A percentile compares a stretch with the other conserved stretches of the same genome.
Evolutionary conservation across 805 yeast genomes (phyloP).

Genomic region (Starmerella sp.): DNA sequence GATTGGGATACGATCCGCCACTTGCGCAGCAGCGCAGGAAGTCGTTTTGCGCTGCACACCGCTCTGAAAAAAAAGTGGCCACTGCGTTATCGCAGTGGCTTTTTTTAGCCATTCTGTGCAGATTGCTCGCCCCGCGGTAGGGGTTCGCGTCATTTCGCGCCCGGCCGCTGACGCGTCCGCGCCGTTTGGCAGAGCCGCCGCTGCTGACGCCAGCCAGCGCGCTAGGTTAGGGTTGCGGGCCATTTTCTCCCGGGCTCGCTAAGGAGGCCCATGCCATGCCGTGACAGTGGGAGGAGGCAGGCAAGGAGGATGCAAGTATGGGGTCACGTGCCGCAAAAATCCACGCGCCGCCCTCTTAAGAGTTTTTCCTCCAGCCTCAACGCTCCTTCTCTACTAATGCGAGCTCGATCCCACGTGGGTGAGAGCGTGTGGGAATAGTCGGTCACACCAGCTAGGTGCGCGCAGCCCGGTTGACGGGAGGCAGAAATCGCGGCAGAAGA

Average conservation of each 20-base stretch:
- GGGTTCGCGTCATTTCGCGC: neutral
- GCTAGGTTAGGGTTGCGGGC: neutral
- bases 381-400: neutral
- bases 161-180: neutral
- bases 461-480: neutral
- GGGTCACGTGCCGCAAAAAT: neutral
- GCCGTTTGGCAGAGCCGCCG: neutral
- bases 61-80: neutral
- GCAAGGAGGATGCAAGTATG: neutral
- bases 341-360: neutral
- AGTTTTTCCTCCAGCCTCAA: neutral
- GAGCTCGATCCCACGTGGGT: neutral
- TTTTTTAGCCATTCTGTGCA: neutral
- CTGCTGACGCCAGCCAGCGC: too few species aligned
- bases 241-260: too few species aligned
- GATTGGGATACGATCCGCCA: too few species aligned
- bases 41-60: too few species aligned
- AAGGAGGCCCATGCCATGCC: too few species aligned
- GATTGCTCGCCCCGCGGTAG: neutral
- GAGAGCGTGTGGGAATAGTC: neutral
- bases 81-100: neutral
- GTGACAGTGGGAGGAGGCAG: too few species aligned
- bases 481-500: too few species aligned
- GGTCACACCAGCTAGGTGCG: conserved; percentile 2
- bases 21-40: too few species aligned